Evolutionary conservation across 371 early-diverging fungal species (phyloP), one percentile per base, ranked within the genome.

Genomic region (Mucor sp.): DNA sequence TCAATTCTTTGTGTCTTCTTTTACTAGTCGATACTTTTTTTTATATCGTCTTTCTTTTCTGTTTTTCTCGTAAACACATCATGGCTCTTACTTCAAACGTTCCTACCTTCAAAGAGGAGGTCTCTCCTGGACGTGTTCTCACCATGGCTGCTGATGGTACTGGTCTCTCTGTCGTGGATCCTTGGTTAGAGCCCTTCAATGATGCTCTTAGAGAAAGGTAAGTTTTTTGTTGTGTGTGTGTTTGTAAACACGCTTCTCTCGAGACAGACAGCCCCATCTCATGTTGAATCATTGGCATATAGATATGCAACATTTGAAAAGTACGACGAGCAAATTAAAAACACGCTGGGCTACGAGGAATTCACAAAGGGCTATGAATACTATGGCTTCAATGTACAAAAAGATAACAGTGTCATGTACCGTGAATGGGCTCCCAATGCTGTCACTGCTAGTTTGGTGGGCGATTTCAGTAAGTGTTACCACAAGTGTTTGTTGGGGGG

Each of bases 381-480:
- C 27, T 88, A 89, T 71, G 98, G 98, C 6, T 91, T 97, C 63
- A 84, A 83, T 59, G 80, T 89, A 25, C 74, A 75, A 21, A 55
- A 74, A 47, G 78, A 87, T 6, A 87, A 86, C 25, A 81, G 80
- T 23, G 90, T 97, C 66, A 76, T 83, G 9, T 98, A 96, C 76
- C 88, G 96, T 15, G 98, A 98, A 77, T 97, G 96, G 96, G 97
- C 97, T 14, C 98, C 97, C 4, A 90, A 89, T 63, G 97, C 92
- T 17, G 73, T 67, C 15, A 78, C 81, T 33, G 97, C 96, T 14
- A 90, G 83, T 68, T 86, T 97, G 23, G 88, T 96, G 44, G 98
- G 98, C 33, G 97, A 97, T 62, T 97, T 97, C 78, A 97, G 95
- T 93, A 82, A 74, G 87, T 44, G 19, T 6, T n/a, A 44, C 19